A percentile compares a stretch with the other conserved stretches of the same genome.
Conservation (phyloP, 306 rosid genomes). For the Cyclanthera cordifolia region DNA sequence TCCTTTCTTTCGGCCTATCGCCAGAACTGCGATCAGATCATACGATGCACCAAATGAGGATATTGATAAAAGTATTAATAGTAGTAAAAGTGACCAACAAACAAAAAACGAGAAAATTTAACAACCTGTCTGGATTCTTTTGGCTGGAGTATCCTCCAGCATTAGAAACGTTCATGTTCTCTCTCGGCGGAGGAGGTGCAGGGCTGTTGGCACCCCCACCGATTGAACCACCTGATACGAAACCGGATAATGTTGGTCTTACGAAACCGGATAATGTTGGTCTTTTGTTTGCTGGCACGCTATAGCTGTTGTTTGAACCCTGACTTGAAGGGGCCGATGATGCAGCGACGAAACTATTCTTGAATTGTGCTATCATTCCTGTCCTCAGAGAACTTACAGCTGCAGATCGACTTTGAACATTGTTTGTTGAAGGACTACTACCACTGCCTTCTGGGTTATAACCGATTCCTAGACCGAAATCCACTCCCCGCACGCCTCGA, state of each 20-base stretch:
- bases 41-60: conserved; percentile 28
- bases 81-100: conserved; percentile 4
- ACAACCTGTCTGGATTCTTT: conserved; percentile 51
- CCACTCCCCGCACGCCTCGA: conserved; percentile 96
- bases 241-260: conserved; percentile 69
- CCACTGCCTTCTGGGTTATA: conserved; percentile 47
- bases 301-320: conserved; percentile 30
- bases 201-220: conserved; percentile 50
- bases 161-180: conserved; percentile 30
- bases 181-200: conserved; percentile 26
- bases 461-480: conserved; percentile 90
- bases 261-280: conserved; percentile 75
- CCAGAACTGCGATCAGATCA: conserved; percentile 42
- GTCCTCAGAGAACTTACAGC: conserved; percentile 70
- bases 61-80: background rate
- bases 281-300: conserved; percentile 37
- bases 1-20: conserved; percentile 63
- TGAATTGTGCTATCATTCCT: conserved; percentile 85
- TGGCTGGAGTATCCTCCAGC: conserved; percentile 35
- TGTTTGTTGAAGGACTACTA: conserved; percentile 28
- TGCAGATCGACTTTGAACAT: conserved; percentile 53
- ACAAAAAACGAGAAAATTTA: background rate
- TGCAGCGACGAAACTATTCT: conserved; percentile 70
- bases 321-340: conserved; percentile 48
- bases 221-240: conserved; percentile 85